Evolutionary conservation across 2,329 filamentous ascomycete species (phyloP).

Genomic region (Fusarium lateritium): DNA sequence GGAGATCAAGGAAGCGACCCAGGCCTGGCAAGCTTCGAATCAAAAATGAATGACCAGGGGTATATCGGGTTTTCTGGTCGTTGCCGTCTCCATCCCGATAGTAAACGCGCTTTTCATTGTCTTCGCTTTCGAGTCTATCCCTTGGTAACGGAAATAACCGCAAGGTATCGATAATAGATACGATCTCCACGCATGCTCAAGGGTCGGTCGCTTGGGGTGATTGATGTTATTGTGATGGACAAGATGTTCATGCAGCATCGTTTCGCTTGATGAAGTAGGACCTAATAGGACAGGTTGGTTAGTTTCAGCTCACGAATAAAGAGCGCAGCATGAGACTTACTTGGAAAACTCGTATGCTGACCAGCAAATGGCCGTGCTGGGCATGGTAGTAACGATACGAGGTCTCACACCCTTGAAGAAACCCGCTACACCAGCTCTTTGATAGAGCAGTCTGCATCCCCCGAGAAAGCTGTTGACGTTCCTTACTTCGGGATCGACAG

Average conservation of each 20-base stretch:
- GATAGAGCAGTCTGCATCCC: conserved; percentile 85
- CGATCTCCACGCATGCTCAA: conserved; percentile 23
- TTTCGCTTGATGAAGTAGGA: conserved; percentile 74
- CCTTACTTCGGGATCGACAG: conserved; percentile 83
- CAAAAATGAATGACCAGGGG: conserved; percentile 31
- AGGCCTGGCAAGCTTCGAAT: conserved; percentile 29
- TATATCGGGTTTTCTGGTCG: conserved; percentile 31
- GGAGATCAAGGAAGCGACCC: conserved; percentile 12
- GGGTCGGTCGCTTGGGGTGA: conserved; percentile 10
- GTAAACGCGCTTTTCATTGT: conserved; percentile 9
- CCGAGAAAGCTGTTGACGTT: conserved; percentile 86
- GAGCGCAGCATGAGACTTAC: conserved; percentile 59
- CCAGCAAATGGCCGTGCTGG: conserved; percentile 99
- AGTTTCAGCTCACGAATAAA: conserved; percentile 4
- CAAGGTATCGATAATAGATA: conserved; percentile 19
- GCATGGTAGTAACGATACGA: conserved; percentile 95
- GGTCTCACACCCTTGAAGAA: conserved; percentile 96
- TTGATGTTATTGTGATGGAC: conserved; percentile 12
- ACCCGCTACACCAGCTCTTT: conserved; percentile 85
- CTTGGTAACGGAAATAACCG: conserved; percentile 14
- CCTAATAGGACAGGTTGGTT: conserved; percentile 53
- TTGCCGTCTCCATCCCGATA: conserved; percentile 22
- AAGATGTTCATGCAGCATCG: conserved; percentile 53
- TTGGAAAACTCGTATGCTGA: conserved; percentile 80
- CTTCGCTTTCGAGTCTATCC: conserved; percentile 22